phyloP scores from a whole-genome alignment of 2,329 filamentous ascomycete genomes.

The Fusarium lyarnte region DNA sequence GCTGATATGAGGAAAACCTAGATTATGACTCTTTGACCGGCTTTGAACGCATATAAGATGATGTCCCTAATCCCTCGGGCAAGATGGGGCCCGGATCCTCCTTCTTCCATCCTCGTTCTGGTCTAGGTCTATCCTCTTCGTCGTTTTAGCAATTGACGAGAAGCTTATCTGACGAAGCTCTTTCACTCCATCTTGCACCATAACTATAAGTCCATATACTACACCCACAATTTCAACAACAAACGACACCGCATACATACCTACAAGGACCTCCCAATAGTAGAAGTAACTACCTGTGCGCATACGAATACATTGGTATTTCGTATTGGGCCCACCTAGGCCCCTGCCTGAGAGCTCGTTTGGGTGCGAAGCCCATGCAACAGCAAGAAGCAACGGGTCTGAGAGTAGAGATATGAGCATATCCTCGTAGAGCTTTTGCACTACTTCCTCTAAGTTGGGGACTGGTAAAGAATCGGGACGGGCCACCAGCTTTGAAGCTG shows the following conservation, averaged over 20 bases:
- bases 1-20: too few species aligned
- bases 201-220: slow-evolving; percentile 19
- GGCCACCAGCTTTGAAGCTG: slow-evolving; percentile 24
- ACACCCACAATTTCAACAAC: slow-evolving; percentile 17
- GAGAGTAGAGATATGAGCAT: slow-evolving; percentile 33
- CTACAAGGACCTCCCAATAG: slow-evolving; percentile 11
- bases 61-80: too few species aligned
- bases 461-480: slow-evolving; percentile 24
- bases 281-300: slow-evolving; percentile 19
- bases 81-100: too few species aligned
- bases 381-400: slow-evolving; percentile 31
- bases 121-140: neutral
- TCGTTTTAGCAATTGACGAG: slow-evolving; percentile 24
- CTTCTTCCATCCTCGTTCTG: neutral
- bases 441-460: neutral
- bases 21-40: too few species aligned
- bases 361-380: slow-evolving; percentile 27
- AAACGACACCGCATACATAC: slow-evolving; percentile 20
- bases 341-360: slow-evolving; percentile 16
- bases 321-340: slow-evolving; percentile 4
- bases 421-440: slow-evolving; percentile 28
- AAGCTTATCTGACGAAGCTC: slow-evolving; percentile 33
- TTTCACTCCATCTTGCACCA: slow-evolving; percentile 23
- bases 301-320: slow-evolving; percentile 20
- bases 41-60: too few species aligned